Evolutionary conservation across 2,329 filamentous ascomycete genomes (phyloP), one percentile per base, ranked within the genome.

Genomic region (Alternaria ventricosa): DNA sequence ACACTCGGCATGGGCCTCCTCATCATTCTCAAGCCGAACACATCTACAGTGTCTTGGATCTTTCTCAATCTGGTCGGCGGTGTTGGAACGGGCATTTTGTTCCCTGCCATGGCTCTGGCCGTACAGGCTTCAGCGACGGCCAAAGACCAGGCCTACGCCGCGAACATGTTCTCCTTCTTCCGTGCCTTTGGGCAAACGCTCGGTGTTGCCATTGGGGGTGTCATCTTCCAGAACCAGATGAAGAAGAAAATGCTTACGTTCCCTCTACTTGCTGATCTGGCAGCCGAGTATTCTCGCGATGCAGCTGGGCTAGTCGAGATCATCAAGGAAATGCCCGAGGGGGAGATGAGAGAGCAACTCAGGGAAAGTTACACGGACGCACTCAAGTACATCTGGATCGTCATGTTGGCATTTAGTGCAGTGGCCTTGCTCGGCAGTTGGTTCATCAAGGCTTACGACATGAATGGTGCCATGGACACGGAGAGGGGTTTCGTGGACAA

Each of bases 141-240:
- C 61, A 82, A 84, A 60, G 86, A 90, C 70, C 85, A 89, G 44
- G 86, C 88, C 1, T 87, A 88, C 63, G 86, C 88, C 0, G 85
- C 86, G 0, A 89, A 87, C 11, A 87, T 92, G 81, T 91, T 89
- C 78, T 86, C 85, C 57, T 92, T 93, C 81, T 85, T 89, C 70
- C 86, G 89, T 13, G 85, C 86, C 2, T 84, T 92, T 23, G 90
- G 90, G 0, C 88, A 91, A 73, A 84, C 87, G 0, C 78, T 92
- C 10, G 90, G 90, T 23, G 87, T 92, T 3, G 89, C 90, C 2
- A 83, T 91, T 55, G 87, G 88, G 2, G 89, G 90, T 4, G 88
- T 90, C 30, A 85, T 91, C 57, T 92, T 92, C 79, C 89, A 92
- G 77, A 92, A 92, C 67, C 83, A 84, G 60, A 86, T 90, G 79